These are phyloP conservation scores for Lomentospora prolificans DNA, from an alignment of 2,329 filamentous ascomycete genomes.

Conservation along the genomic window DNA sequence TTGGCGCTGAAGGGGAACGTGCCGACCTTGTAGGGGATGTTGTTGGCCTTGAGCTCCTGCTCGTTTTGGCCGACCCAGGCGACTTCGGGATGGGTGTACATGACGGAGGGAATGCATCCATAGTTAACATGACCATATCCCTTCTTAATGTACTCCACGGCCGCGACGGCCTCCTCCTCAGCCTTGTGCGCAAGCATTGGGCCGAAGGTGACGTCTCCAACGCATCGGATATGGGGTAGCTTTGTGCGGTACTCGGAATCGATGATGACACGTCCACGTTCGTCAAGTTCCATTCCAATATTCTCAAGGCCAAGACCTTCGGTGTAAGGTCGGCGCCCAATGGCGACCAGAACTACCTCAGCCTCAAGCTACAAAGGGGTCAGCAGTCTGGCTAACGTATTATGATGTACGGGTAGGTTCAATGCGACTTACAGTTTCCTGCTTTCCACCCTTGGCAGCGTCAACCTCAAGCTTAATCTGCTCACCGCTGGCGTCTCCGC, in stretches of 20 bases:
- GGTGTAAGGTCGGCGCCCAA: constrained; percentile 93
- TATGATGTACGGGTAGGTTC: not conserved
- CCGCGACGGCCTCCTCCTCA: constrained; percentile 93
- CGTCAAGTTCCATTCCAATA: constrained; percentile 82
- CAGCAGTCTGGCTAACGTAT: not conserved
- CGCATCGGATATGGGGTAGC: constrained; percentile 89
- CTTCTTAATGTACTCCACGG: constrained; percentile 95
- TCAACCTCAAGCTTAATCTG: constrained; percentile 77
- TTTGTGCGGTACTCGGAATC: constrained; percentile 99
- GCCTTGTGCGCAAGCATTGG: constrained; percentile 99
- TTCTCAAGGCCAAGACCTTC: constrained; percentile 86
- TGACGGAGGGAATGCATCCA: constrained; percentile 91
- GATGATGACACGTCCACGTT: constrained; percentile 89
- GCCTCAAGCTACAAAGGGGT: constrained; percentile 60
- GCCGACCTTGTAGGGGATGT: constrained; percentile 86
- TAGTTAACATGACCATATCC: constrained; percentile 99
- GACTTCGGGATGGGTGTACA: constrained; percentile 99
- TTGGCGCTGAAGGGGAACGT: constrained; percentile 97
- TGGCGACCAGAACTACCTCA: constrained; percentile 92
- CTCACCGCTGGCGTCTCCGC: constrained; percentile 71
- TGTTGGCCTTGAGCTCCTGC: constrained; percentile 83
- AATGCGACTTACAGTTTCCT: constrained; percentile 60
- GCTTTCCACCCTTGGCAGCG: constrained; percentile 91
- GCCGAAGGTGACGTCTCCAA: constrained; percentile 93
- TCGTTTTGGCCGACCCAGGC: constrained; percentile 98